These are phyloP conservation scores for Leersia perrieri DNA, from an alignment of 176 grass and related monocot species.

Conservation along the genomic window DNA sequence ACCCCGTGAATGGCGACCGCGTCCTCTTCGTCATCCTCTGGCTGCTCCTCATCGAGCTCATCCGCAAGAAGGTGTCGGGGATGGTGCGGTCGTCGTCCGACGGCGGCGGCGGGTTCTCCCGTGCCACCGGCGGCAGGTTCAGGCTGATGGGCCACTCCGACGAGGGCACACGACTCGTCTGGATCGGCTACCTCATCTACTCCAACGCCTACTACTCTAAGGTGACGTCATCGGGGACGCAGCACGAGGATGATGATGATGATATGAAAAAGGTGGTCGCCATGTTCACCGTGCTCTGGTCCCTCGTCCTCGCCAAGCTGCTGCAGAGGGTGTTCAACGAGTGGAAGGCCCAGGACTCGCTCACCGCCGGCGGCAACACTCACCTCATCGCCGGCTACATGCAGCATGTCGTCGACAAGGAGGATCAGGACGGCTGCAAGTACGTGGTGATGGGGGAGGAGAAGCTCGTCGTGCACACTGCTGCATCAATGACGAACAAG, in stretches of 20 bases:
- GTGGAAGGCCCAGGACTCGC: neutral
- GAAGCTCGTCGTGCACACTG: neutral
- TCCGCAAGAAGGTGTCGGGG: constrained; percentile 17
- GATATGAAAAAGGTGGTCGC: neutral
- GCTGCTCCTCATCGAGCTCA: constrained; percentile 35
- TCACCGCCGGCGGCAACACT: neutral
- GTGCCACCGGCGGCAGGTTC: neutral
- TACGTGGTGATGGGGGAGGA: constrained; percentile 27
- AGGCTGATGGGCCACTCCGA: neutral
- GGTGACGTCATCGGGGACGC: no score
- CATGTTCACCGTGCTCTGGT: constrained; percentile 17
- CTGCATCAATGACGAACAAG: no score
- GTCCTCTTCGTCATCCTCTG: neutral
- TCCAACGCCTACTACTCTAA: neutral
- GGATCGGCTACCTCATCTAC: constrained; percentile 29
- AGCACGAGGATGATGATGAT: no score
- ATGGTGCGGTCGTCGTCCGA: neutral
- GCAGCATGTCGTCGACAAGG: neutral
- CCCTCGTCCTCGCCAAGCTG: neutral
- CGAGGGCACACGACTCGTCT: neutral
- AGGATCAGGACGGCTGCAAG: neutral
- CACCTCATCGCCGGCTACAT: constrained; percentile 24
- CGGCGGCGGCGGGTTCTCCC: neutral
- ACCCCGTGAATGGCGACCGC: rapidly evolving
- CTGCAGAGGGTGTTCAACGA: neutral